A percentile compares a stretch with the other conserved stretches of the same genome.
Evolutionary conservation across 257 asterid genomes (phyloP).

Genomic region (Solanum lignicaule): DNA sequence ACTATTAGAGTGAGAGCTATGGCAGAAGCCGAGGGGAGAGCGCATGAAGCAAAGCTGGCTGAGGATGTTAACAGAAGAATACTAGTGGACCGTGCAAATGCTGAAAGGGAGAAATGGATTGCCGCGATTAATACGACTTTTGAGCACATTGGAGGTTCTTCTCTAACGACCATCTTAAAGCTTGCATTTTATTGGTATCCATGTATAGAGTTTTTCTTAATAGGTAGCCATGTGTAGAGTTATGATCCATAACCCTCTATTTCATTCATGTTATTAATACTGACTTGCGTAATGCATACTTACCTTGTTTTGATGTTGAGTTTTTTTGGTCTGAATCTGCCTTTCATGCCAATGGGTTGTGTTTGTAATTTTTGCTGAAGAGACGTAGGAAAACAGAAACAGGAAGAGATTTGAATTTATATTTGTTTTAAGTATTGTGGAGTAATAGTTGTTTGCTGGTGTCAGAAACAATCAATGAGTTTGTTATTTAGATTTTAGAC

Average conservation of each 20-base stretch:
- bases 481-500: neutral
- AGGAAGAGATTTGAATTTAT: neutral
- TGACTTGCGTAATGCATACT: neutral
- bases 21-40: conserved; percentile 96
- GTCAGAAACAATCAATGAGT: neutral
- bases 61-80: conserved; percentile 82
- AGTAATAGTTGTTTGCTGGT: neutral
- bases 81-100: conserved; percentile 77
- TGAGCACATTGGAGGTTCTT: conserved; percentile 87
- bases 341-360: neutral
- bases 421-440: neutral
- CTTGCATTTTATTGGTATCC: neutral
- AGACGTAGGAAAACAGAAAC: neutral
- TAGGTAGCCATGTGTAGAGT: neutral
- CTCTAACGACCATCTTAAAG: neutral
- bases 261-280: neutral
- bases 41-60: conserved; percentile 87
- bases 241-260: neutral
- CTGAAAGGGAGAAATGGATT: conserved; percentile 94
- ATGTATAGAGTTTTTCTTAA: neutral
- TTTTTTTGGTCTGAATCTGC: neutral
- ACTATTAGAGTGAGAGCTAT: conserved; percentile 64
- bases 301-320: neutral
- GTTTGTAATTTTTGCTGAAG: neutral
- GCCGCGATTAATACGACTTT: conserved; percentile 88